Evolutionary conservation across 2,329 filamentous ascomycete species (phyloP), one percentile per base, ranked within the genome.

Genomic region (Paradendryphiella salina): DNA sequence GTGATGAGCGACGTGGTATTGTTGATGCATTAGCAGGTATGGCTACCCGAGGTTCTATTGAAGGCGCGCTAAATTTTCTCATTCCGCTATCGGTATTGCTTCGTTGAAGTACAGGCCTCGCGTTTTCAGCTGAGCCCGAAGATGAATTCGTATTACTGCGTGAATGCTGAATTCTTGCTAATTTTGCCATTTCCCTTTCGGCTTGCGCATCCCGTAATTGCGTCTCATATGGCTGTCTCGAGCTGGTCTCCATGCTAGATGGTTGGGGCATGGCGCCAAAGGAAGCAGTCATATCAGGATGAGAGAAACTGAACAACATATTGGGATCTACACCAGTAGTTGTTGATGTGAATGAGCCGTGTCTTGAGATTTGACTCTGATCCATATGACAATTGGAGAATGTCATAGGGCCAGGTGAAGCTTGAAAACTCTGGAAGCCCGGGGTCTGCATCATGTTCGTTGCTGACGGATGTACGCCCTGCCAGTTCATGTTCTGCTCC

Each of bases 51-150:
- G 67, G 64, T 11, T 73, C 73, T 28, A 69, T 59, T 0, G 67
- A 65, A 7, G 57, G 58, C 14, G 65, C 61, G 13, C 65, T 66
- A 32, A 46, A 56, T 45, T 60, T 69, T 20, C 69, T 63, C 32
- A 70, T 65, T 4, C 75, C 76, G 44, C 74, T 74, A 23, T 75
- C 73, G 10, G 77, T 80, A 46, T 78, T 79, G 62, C 76, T 79
- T 45, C 78, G 65, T 46, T 75, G 75, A 11, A 80, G 59, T 5
- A 56, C 62, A 40, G 74, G 70, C 29, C 62, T 64, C 13, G 56
- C 42, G 20, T 60, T 58, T 5, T 72, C 67, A 13, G 64, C 60
- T 2, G 71, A 73, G n/a, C 67, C 64, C 15, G 67, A 65, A 1
- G 75, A 74, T 2, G 73, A 75, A 9, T 65, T 66, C 4, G 74